phyloP scores from a whole-genome alignment of 345 rosid genomes.

The Jatropha curcas region DNA sequence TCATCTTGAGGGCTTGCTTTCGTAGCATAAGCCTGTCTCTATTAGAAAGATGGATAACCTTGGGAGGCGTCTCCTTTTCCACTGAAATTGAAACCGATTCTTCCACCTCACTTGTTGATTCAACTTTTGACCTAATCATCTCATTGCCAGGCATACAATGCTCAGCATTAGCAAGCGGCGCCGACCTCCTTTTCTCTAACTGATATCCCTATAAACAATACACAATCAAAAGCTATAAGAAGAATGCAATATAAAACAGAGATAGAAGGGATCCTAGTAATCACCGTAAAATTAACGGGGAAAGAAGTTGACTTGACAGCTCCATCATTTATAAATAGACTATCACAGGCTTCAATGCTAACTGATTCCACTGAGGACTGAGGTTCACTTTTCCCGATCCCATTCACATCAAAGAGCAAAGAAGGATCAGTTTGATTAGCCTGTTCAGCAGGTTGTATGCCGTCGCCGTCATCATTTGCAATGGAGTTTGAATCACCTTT shows the following conservation, averaged over 20 bases:
- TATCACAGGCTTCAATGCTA: constrained; percentile 19
- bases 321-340: constrained; percentile 18
- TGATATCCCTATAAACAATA: constrained; percentile 22
- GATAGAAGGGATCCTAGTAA: constrained; percentile 19
- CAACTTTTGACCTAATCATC: constrained; percentile 25
- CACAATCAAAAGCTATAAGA: constrained; percentile 10
- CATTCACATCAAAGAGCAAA: constrained; percentile 21
- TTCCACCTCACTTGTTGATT: constrained; percentile 31
- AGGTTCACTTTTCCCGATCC: constrained; percentile 29
- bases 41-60: constrained; percentile 54
- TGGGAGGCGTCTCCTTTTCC: constrained; percentile 30
- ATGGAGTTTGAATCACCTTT: constrained; percentile 32
- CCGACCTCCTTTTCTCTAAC: constrained; percentile 28
- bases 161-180: constrained; percentile 23
- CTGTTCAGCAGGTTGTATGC: constrained; percentile 27
- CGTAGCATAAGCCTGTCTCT: constrained; percentile 86
- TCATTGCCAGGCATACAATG: constrained; percentile 21
- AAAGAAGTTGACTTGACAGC: constrained; percentile 31
- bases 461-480: constrained; percentile 10
- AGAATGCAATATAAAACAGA: constrained; percentile 17
- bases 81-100: constrained; percentile 23
- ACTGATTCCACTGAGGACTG: constrained; percentile 25
- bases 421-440: constrained; percentile 28
- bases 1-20: constrained; percentile 85
- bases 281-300: constrained; percentile 36